These are phyloP conservation scores for Immersiella caudata DNA, from an alignment of 495 filamentous ascomycete species.

Conservation along the genomic window DNA sequence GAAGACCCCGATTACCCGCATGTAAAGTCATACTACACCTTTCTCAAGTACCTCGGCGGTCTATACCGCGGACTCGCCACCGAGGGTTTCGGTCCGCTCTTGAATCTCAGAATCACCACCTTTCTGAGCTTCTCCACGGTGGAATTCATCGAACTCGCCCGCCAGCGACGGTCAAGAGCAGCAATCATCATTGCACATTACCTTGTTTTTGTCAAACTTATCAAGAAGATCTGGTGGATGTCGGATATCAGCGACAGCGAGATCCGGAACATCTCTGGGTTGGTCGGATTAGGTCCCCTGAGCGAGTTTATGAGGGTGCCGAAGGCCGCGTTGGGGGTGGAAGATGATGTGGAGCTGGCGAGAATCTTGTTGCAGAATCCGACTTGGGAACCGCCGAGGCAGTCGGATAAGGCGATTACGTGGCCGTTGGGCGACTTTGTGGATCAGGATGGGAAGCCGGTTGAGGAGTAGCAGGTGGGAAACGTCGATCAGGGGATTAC, in stretches of 20 bases:
- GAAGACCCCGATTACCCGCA: constrained; percentile 37
- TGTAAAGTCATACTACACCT: constrained; percentile 39
- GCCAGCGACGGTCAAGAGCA: constrained; percentile 56
- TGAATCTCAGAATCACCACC: constrained; percentile 46
- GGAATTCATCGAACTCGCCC: constrained; percentile 55
- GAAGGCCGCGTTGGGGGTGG: constrained; percentile 28
- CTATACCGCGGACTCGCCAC: constrained; percentile 45
- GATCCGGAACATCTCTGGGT: constrained; percentile 42
- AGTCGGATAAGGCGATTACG: background rate
- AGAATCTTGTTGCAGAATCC: constrained; percentile 6
- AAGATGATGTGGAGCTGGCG: background rate
- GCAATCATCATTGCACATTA: constrained; percentile 54
- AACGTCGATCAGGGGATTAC: background rate
- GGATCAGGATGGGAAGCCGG: background rate
- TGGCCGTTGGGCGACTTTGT: background rate
- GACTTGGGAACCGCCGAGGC: background rate
- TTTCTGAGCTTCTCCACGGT: constrained; percentile 52
- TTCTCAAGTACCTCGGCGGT: constrained; percentile 46
- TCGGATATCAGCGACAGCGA: constrained; percentile 42
- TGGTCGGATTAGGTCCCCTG: constrained; percentile 42
- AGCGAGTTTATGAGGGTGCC: constrained; percentile 40
- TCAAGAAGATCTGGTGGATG: constrained; percentile 49
- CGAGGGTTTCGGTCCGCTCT: constrained; percentile 39
- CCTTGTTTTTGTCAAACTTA: constrained; percentile 47
- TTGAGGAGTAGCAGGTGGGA: background rate